Percentiles rank a stretch among this genome's conserved stretches.
phyloP scores from a whole-genome alignment of 2,329 filamentous ascomycete species.

The Trichoderma sp. region DNA sequence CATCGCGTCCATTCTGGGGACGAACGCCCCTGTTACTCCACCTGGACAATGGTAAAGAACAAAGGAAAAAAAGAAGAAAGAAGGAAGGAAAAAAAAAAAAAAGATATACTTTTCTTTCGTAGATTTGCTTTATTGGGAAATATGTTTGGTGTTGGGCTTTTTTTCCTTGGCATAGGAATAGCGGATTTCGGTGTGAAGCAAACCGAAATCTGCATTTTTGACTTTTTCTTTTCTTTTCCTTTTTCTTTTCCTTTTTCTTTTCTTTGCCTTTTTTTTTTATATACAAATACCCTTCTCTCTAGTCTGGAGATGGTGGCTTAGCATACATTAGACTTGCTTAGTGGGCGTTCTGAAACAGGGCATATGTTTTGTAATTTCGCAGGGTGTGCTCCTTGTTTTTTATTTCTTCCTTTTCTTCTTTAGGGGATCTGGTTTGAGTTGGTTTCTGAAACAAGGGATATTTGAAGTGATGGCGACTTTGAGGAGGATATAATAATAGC shows the following conservation, averaged over 20 bases:
- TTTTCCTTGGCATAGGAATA: background rate
- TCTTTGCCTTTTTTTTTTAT: background rate
- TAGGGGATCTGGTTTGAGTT: background rate
- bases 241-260: background rate
- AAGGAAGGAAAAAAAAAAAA: background rate
- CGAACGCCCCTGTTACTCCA: background rate
- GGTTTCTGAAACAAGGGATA: background rate
- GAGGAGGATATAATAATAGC: background rate
- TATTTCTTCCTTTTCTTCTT: background rate
- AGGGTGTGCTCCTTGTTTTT: background rate
- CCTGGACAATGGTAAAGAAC: background rate
- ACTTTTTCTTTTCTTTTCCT: background rate
- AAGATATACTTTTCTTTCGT: background rate
- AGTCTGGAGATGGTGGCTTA: background rate
- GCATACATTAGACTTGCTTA: background rate
- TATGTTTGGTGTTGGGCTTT: background rate
- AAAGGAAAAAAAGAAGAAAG: background rate
- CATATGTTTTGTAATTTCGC: background rate
- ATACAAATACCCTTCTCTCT: background rate
- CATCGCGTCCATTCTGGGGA: slow-evolving; percentile 56
- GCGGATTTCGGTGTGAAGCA: background rate
- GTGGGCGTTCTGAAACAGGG: background rate
- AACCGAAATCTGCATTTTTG: background rate
- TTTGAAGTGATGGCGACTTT: background rate
- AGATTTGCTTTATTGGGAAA: background rate